A percentile compares a stretch with the other conserved stretches of the same genome.
These are phyloP conservation scores for Rhynchospora pubera DNA, from an alignment of 176 grass and related monocot species.

Conservation along the genomic window DNA sequence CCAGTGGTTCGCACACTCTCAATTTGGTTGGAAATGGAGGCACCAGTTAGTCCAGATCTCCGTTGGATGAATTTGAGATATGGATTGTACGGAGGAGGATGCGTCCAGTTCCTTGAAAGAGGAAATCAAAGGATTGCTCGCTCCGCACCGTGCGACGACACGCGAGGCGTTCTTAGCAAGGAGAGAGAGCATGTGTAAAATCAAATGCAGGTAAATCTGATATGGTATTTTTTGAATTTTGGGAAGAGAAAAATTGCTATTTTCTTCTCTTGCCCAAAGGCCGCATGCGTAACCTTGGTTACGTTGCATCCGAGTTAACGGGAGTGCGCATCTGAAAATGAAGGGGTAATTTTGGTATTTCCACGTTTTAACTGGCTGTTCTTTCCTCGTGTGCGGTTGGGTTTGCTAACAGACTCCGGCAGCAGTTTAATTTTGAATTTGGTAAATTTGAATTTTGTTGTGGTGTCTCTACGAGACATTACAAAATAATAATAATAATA, in stretches of 20 bases:
- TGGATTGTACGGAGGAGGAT: not conserved
- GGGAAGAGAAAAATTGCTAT: not conserved
- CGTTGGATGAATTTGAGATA: not conserved
- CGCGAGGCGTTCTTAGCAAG: too few relatives aligned
- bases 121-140: too few relatives aligned
- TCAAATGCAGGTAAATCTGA: not conserved
- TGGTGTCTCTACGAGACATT: not conserved
- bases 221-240: slow-evolving; percentile 2
- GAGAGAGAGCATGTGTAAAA: not conserved
- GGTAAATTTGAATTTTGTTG: not conserved
- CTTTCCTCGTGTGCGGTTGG: not conserved
- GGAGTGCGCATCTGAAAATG: not conserved
- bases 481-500: not conserved
- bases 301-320: not conserved
- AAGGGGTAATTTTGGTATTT: not conserved
- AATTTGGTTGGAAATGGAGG: not conserved
- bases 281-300: not conserved
- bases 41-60: not conserved
- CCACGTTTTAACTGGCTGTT: not conserved
- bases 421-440: slow-evolving; percentile 1
- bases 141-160: too few relatives aligned
- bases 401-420: not conserved
- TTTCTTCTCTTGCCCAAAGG: not conserved
- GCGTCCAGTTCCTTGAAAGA: not conserved
- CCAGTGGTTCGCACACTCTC: not conserved